Evolutionary conservation across 495 filamentous ascomycete genomes (phyloP).

Genomic region (Glutinoglossum americanum): DNA sequence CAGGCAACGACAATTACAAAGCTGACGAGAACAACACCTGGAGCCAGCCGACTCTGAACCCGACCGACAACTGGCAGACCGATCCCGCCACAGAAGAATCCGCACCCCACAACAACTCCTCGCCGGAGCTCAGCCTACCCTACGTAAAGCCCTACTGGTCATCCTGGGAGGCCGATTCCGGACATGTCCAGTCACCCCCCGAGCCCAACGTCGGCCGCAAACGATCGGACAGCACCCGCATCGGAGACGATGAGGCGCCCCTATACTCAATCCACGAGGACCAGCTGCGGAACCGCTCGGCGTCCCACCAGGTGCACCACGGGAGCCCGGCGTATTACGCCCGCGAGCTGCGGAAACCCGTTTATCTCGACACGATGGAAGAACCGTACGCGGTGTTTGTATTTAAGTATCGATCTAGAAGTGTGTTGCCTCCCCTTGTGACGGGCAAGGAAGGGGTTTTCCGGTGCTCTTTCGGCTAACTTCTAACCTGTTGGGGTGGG

Average conservation of each 20-base stretch:
- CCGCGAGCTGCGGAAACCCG: constrained; percentile 16
- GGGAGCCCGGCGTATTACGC: constrained; percentile 17
- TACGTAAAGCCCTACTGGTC: constrained; percentile 7
- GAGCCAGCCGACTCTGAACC: not conserved
- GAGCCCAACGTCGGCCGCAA: not conserved
- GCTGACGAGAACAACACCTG: not conserved
- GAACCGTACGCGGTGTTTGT: constrained; percentile 26
- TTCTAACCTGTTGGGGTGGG: not conserved
- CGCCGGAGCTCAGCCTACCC: not conserved
- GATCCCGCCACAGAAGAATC: not conserved
- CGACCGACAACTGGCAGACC: not conserved
- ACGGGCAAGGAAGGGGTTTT: too few species aligned
- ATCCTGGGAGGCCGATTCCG: constrained; percentile 2
- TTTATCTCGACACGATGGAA: constrained; percentile 21
- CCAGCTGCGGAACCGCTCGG: not conserved
- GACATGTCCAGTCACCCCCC: not conserved
- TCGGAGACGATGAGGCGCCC: constrained; percentile 2
- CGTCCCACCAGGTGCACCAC: constrained; percentile 16
- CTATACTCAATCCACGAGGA: constrained; percentile 5
- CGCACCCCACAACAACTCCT: not conserved
- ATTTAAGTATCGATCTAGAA: constrained; percentile 23
- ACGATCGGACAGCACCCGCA: not conserved
- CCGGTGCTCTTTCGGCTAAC: not conserved
- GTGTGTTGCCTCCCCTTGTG: not conserved
- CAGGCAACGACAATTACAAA: not conserved